phyloP scores from a whole-genome alignment of 495 filamentous ascomycete species.

The Pseudomonodictys pantanalensis region DNA sequence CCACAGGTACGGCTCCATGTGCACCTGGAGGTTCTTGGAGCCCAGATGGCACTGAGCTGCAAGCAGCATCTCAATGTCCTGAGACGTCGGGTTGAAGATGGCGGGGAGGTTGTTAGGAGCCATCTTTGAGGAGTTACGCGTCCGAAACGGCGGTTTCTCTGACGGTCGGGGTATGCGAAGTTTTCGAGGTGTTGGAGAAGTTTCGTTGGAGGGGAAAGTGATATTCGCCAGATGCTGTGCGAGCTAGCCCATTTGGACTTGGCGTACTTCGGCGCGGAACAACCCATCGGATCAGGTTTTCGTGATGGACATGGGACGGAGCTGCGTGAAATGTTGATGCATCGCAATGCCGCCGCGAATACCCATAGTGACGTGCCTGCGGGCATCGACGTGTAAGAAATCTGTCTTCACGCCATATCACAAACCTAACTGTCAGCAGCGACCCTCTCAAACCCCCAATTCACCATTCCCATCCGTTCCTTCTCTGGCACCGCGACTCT shows the following conservation, averaged over 20 bases:
- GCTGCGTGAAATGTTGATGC: slow-evolving; percentile 1
- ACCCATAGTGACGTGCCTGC: slow-evolving; percentile 59
- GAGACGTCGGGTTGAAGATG: slow-evolving; percentile 77
- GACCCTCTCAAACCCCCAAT: slow-evolving; percentile 4
- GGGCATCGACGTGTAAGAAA: slow-evolving; percentile 58
- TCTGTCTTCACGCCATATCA: background rate
- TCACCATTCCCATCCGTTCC: slow-evolving; percentile 43
- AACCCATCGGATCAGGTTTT: too few species aligned
- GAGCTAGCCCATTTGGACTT: background rate
- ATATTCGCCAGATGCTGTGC: background rate
- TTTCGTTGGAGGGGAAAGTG: background rate
- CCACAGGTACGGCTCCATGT: slow-evolving; percentile 99
- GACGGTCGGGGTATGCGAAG: slow-evolving; percentile 33
- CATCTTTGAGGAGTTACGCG: slow-evolving; percentile 68
- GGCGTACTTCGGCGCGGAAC: too few species aligned
- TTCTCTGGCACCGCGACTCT: slow-evolving; percentile 44
- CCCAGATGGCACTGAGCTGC: slow-evolving; percentile 95
- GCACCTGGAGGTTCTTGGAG: slow-evolving; percentile 96
- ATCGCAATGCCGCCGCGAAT: slow-evolving; percentile 71
- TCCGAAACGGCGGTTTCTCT: slow-evolving; percentile 36
- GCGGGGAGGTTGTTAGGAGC: slow-evolving; percentile 87
- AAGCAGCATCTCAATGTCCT: slow-evolving; percentile 99
- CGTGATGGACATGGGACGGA: too few species aligned
- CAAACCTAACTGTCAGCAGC: slow-evolving; percentile 5
- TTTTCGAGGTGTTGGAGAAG: slow-evolving; percentile 49